These are phyloP conservation scores for Trametes punicea DNA, from an alignment of 768 basidiomycete genomes.

Conservation along the genomic window DNA sequence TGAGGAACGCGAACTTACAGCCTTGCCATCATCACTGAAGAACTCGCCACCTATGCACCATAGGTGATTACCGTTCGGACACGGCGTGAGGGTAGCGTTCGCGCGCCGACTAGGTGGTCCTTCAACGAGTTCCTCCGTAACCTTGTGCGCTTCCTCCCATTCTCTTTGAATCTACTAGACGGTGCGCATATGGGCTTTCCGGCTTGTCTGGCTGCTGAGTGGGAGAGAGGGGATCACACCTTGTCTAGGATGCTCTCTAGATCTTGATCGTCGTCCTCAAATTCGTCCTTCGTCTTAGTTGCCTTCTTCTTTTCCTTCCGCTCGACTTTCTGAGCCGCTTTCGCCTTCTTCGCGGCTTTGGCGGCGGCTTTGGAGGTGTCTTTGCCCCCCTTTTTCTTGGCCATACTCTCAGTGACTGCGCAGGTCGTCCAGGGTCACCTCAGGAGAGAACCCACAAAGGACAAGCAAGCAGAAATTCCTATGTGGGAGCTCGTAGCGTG, in stretches of 20 bases:
- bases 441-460: too few relatives aligned
- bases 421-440: too few relatives aligned
- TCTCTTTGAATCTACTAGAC: slow-evolving; percentile 70
- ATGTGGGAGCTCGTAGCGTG: too few relatives aligned
- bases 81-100: slow-evolving; percentile 77
- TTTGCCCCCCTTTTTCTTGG: slow-evolving; percentile 49
- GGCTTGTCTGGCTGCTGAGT: neutral
- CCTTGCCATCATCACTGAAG: slow-evolving; percentile 82
- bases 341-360: slow-evolving; percentile 66
- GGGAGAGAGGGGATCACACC: slow-evolving; percentile 43
- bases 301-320: slow-evolving; percentile 66
- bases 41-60: slow-evolving; percentile 88
- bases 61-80: slow-evolving; percentile 75
- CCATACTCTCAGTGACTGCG: too few relatives aligned
- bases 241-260: slow-evolving; percentile 81
- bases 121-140: slow-evolving; percentile 82
- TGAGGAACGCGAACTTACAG: slow-evolving; percentile 41
- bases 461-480: too few relatives aligned
- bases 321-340: slow-evolving; percentile 63
- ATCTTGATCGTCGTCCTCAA: slow-evolving; percentile 68
- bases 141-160: slow-evolving; percentile 78
- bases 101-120: slow-evolving; percentile 82
- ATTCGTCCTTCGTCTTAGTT: slow-evolving; percentile 45
- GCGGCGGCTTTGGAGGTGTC: slow-evolving; percentile 37
- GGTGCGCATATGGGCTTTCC: neutral